Percentiles rank a stretch among this genome's conserved stretches.
These are phyloP conservation scores for Saccharomycopsis sp. DNA, from an alignment of 805 yeast species.

Conservation along the genomic window DNA sequence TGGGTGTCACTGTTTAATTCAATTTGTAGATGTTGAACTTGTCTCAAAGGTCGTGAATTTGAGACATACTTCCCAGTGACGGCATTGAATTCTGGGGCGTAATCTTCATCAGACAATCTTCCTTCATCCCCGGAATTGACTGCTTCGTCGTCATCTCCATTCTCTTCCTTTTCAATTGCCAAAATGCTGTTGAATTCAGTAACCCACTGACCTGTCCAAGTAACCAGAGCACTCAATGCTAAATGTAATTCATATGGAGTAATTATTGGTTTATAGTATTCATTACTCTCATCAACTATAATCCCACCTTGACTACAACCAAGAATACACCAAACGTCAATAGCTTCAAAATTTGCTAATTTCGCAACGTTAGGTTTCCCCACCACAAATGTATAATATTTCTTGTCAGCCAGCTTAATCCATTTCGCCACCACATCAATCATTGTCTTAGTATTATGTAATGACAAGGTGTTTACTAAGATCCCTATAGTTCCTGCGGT, in stretches of 20 bases:
- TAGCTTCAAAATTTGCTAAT: constrained; percentile 88
- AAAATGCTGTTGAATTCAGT: constrained; percentile 62
- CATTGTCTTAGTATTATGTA: constrained; percentile 63
- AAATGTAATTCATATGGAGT: constrained; percentile 88
- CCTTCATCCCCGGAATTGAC: constrained; percentile 24
- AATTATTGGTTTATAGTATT: constrained; percentile 82
- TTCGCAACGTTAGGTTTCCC: constrained; percentile 98
- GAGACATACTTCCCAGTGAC: constrained; percentile 74
- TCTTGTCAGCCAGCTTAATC: constrained; percentile 73
- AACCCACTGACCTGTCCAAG: constrained; percentile 94
- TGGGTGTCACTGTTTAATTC: constrained; percentile 39
- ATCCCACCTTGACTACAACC: constrained; percentile 96
- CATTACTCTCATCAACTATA: constrained; percentile 68
- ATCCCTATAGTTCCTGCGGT: constrained; percentile 90
- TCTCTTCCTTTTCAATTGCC: constrained; percentile 32
- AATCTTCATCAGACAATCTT: constrained; percentile 35
- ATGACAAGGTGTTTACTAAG: constrained; percentile 80
- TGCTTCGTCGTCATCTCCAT: constrained; percentile 23
- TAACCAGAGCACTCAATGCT: constrained; percentile 67
- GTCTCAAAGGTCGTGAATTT: constrained; percentile 70
- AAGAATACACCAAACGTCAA: constrained; percentile 89
- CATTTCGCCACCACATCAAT: constrained; percentile 53
- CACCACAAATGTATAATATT: constrained; percentile 89
- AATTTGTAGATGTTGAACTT: constrained; percentile 55
- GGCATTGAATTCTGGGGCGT: constrained; percentile 79